Base-by-base conservation (phyloP, 495 filamentous ascomycete genomes). In the Cudoniella acicularis region DNA sequence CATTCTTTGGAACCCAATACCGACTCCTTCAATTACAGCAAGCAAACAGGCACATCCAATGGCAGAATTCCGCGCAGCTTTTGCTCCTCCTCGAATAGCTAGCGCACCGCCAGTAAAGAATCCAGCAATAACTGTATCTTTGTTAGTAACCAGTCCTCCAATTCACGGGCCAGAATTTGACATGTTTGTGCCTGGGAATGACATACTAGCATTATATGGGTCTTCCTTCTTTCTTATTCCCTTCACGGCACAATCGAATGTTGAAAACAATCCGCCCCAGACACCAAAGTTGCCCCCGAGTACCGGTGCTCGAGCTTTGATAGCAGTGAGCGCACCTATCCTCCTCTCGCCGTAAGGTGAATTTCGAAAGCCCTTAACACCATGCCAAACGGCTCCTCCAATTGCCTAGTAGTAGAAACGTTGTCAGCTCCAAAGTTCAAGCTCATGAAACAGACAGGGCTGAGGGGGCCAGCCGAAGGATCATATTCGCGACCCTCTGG, bases 161-260 rank as follows among this genome's bases (percentile, higher is more conserved):
- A 21, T 30, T 20, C 17, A n/a, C 55, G 26, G 1, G 48, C 13
- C 2, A 16, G 8, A 22, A 49, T 30, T 13, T 50, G 13, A 6
- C 30, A 4, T 4, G 30, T 13, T 4, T 36, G 13, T 36, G 30
- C 13, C 6, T 13, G 4, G 50, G 4, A 41, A n/a, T n/a, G 36
- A 84, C 83, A 30, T 86, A 82, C 89, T 96, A 60, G 91, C 90
- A 77, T 97, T 97, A 76, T 88, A 97, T 27, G 94, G 92, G 70
- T 98, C 93, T 71, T 98, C 93, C 86, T 96, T 98, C 77, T 94
- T 89, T 61, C 94, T 78, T 40, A 96, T 77, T 46, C 93, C 93
- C 79, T 97, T 97, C 22, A 98, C 88, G n/a, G 91, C 90, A 77
- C 94, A 98, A 75, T 98, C 94, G 70, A 89, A 97, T 41, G 89